Percentiles rank a stretch among this genome's conserved stretches.
phyloP scores from a whole-genome alignment of 2,329 filamentous ascomycete species.

The Colletotrichum horii region DNA sequence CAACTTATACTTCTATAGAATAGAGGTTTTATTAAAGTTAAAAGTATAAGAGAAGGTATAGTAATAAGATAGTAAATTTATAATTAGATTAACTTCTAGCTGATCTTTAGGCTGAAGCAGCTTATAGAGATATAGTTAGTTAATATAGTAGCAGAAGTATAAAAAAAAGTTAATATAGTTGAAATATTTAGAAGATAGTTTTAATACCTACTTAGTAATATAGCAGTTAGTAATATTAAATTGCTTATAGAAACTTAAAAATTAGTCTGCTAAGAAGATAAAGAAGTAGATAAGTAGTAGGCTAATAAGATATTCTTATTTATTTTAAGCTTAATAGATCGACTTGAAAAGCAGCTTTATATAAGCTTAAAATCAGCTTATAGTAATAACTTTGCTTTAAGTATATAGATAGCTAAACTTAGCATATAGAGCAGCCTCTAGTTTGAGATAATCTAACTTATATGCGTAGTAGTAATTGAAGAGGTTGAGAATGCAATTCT shows the following conservation, averaged over 20 bases:
- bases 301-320: too few species aligned
- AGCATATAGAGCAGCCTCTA: too few species aligned
- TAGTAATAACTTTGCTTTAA: too few species aligned
- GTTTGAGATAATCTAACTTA: too few species aligned
- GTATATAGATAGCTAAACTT: too few species aligned
- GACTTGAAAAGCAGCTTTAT: too few species aligned
- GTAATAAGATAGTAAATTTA: not conserved
- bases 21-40: not conserved
- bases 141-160: too few species aligned
- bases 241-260: not conserved
- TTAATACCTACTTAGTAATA: not conserved
- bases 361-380: too few species aligned
- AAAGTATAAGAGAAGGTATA: not conserved
- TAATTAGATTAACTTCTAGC: not conserved
- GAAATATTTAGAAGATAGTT: not conserved
- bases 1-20: not conserved
- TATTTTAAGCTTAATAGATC: too few species aligned
- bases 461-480: too few species aligned
- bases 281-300: not conserved
- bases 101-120: not conserved
- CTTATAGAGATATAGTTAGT: not conserved
- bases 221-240: not conserved
- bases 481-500: too few species aligned
- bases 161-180: not conserved
- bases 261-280: not conserved